Evolutionary conservation across 192 early-diverging fungal genomes (phyloP).

Genomic region (Umbelopsis sp.): DNA sequence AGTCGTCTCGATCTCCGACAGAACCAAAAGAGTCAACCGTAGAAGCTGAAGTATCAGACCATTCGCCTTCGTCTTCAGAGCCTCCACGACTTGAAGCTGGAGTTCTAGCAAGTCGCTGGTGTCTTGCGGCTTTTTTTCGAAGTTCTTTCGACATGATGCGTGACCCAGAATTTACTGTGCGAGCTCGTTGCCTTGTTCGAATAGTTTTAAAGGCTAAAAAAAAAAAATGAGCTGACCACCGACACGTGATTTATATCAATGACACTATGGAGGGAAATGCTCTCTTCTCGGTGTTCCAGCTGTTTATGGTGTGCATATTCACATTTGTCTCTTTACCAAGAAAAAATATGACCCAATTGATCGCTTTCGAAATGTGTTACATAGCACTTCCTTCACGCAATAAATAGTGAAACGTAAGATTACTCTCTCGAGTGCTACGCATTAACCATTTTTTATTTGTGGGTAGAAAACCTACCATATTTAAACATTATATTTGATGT

Average conservation of each 20-base stretch:
- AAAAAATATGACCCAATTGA: no score
- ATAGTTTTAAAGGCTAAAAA: not conserved
- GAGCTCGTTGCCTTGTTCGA: not conserved
- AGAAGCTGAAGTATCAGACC: constrained; percentile 1
- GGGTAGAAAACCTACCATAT: no score
- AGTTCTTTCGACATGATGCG: constrained; percentile 10
- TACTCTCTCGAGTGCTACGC: no score
- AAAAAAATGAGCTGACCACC: not conserved
- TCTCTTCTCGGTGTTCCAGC: no score
- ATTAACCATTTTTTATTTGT: no score
- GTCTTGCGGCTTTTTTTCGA: constrained; percentile 16
- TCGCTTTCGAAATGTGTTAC: no score
- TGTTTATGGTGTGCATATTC: no score
- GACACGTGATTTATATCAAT: not conserved
- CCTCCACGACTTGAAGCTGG: constrained; percentile 13
- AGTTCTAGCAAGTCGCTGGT: constrained; percentile 9
- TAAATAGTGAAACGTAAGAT: no score
- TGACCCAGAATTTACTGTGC: not conserved
- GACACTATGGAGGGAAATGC: not conserved
- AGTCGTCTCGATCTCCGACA: constrained; percentile 19
- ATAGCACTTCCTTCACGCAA: no score
- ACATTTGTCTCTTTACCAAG: no score
- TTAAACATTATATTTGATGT: no score
- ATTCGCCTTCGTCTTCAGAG: constrained; percentile 9
- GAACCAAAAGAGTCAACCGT: constrained; percentile 8